Base-by-base conservation (phyloP, 2,329 filamentous ascomycete genomes). In the Fusarium sp. region DNA sequence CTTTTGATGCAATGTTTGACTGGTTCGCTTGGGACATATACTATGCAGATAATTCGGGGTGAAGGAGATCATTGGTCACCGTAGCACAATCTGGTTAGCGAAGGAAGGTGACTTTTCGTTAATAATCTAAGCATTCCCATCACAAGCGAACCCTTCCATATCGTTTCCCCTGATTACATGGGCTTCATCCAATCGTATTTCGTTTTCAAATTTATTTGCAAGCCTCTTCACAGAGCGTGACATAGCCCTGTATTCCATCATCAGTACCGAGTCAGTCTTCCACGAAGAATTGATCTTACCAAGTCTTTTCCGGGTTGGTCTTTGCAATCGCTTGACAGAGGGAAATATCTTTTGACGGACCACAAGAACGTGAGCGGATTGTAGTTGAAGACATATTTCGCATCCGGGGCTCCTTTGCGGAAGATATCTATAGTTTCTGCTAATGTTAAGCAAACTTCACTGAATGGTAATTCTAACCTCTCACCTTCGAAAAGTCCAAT, bases 21-120 rank as follows among this genome's bases (percentile, higher is more conserved):
- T 63, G 60, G 60, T 55, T 63, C 11, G 44, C 56, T 12, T 63
- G 44, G 60, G 56, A 63, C 38, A 30, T 30, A 9, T 11, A 30
- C 30, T 8, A 30, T 10, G 30, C 30, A 11, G 30, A 30, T 11
- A 23, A 23, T 23, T 23, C 23, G 23, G 23, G 23, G 23, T 23
- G 23, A 23, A 23, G 6, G 23, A 23, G 23, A 23, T 23, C 23
- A 23, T 23, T 23, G 23, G 23, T 23, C 23, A 23, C 23, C 23
- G 23, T 23, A 23, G 23, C 23, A 23, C 4, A 23, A 23, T 6
- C 23, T 23, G 23, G 23, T 23, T 23, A 23, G 23, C 23, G 6
- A 23, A 30, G 30, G 30, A 30, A 30, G 30, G 30, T 11, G 5
- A 30, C 8, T 30, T 30, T 23, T 23, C 23, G 23, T 23, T 23